Evolutionary conservation across 23 red algal species (phyloP).

Genomic region (Chondrus crispus): DNA sequence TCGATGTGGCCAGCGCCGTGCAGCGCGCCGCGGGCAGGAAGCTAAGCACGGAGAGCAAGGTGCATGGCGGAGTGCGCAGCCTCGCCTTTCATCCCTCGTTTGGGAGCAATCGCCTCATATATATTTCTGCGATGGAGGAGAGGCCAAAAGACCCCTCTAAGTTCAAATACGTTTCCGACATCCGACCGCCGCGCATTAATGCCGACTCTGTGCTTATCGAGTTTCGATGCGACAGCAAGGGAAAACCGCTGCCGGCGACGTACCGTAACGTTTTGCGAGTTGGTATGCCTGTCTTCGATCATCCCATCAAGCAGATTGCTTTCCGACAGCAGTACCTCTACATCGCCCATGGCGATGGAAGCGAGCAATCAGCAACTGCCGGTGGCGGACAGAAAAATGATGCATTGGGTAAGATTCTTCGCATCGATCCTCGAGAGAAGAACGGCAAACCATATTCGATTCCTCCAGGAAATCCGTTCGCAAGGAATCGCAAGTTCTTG

Average conservation of each 20-base stretch:
- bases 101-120: neutral
- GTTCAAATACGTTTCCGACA: slow-evolving; percentile 25
- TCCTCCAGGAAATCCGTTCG: neutral
- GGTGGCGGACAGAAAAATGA: slow-evolving; percentile 27
- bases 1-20: neutral
- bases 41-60: neutral
- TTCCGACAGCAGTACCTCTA: neutral
- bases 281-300: slow-evolving; percentile 25
- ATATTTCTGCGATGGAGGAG: slow-evolving; percentile 43
- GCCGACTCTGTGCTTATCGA: slow-evolving; percentile 19
- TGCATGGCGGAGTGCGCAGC: slow-evolving; percentile 1
- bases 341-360: slow-evolving; percentile 39
- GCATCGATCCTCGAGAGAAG: slow-evolving; percentile 34
- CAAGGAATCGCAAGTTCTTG: neutral
- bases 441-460: neutral
- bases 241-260: neutral
- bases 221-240: neutral
- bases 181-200: neutral
- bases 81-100: slow-evolving; percentile 31
- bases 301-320: slow-evolving; percentile 44
- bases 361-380: neutral
- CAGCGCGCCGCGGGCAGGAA: neutral
- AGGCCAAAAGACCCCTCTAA: neutral
- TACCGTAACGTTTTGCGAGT: slow-evolving; percentile 32
- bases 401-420: slow-evolving; percentile 31